Evolutionary conservation across 805 yeast genomes (phyloP).

Genomic region (Yarrowia bubula): DNA sequence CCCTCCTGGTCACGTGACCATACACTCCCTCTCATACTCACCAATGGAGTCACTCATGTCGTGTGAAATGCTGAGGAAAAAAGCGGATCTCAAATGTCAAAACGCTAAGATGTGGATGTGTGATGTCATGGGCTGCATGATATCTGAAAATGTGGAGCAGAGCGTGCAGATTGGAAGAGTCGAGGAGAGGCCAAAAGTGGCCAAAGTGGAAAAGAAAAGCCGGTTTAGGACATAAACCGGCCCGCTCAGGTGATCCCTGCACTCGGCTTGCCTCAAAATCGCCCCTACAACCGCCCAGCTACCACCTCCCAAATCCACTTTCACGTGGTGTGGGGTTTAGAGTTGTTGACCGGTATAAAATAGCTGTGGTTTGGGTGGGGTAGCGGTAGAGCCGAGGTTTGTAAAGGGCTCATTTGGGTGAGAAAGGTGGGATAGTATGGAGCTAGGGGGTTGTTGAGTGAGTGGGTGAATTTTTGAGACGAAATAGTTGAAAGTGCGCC

Average conservation of each 20-base stretch:
- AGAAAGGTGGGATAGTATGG: not conserved
- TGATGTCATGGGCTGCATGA: not conserved
- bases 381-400: not conserved
- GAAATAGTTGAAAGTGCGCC: too few relatives aligned
- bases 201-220: too few relatives aligned
- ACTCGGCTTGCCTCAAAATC: not conserved
- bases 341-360: not conserved
- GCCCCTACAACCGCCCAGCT: not conserved
- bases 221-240: too few relatives aligned
- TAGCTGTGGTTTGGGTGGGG: not conserved
- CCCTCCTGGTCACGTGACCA: not conserved
- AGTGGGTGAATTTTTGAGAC: too few relatives aligned
- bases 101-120: not conserved
- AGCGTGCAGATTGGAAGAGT: not conserved
- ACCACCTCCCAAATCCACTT: not conserved
- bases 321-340: slow-evolving; percentile 25
- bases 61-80: not conserved
- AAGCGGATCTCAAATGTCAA: not conserved
- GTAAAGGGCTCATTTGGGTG: not conserved
- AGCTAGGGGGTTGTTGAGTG: too few relatives aligned
- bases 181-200: too few relatives aligned
- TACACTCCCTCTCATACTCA: not conserved
- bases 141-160: not conserved
- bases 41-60: slow-evolving; percentile 25
- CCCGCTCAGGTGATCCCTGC: too few relatives aligned